Percentiles rank a stretch among this genome's conserved stretches.
Conservation (phyloP, 1,284 basidiomycete species). For the Ceratobasidium sp. region DNA sequence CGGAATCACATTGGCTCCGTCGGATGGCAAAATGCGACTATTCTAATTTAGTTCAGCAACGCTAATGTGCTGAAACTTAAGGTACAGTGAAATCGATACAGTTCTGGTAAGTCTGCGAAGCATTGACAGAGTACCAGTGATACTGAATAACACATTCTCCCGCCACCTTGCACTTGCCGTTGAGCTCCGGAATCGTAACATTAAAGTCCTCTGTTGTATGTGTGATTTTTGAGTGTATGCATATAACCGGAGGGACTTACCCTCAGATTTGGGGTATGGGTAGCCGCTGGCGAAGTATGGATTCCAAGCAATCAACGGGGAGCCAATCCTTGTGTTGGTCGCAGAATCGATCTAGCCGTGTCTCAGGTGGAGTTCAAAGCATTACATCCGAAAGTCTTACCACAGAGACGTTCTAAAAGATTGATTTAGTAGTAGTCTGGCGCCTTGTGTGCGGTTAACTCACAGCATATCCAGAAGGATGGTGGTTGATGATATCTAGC, state of each 20-base stretch:
- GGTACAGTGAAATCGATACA: constrained; percentile 38
- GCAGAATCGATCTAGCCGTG: constrained; percentile 22
- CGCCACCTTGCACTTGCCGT: constrained; percentile 18
- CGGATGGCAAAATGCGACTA: no score
- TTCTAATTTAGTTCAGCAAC: no score
- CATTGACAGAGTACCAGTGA: constrained; percentile 31
- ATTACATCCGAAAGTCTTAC: background rate
- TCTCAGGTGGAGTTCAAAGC: background rate
- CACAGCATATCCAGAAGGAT: constrained; percentile 35
- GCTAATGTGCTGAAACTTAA: background rate
- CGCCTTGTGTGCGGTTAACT: background rate
- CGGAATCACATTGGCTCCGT: background rate
- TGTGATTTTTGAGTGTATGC: background rate
- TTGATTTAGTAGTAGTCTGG: background rate
- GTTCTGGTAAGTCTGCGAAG: constrained; percentile 28
- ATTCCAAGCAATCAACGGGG: constrained; percentile 33
- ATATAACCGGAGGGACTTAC: background rate
- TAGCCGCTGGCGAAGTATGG: constrained; percentile 25
- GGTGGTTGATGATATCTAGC: constrained; percentile 36
- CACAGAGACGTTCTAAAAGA: constrained; percentile 27
- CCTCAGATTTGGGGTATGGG: constrained; percentile 26
- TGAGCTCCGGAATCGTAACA: constrained; percentile 25
- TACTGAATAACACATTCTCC: constrained; percentile 38
- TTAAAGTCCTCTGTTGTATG: constrained; percentile 23
- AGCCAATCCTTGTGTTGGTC: constrained; percentile 13